Evolutionary conservation across 352 stramenopile genomes (phyloP).

Genomic region (Globisporangium recalcitrans): DNA sequence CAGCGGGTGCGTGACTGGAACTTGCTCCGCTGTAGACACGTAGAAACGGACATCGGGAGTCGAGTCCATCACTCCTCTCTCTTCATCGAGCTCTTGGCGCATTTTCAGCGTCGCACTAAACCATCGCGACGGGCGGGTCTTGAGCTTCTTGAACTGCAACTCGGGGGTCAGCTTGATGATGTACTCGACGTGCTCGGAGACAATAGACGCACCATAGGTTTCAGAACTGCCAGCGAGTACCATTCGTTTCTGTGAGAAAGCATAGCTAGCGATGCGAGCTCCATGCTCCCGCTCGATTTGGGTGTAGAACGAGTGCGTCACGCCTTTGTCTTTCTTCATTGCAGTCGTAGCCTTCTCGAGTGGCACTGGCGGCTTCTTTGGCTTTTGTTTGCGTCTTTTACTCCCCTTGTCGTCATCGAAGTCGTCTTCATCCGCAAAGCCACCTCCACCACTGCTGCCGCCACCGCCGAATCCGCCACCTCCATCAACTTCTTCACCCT

Average conservation of each 20-base stretch:
- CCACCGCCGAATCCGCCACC: neutral
- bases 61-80: slow-evolving; percentile 49
- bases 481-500: neutral
- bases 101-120: slow-evolving; percentile 81
- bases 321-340: slow-evolving; percentile 50
- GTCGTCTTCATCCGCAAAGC: neutral
- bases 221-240: slow-evolving; percentile 24
- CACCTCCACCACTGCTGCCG: neutral
- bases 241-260: slow-evolving; percentile 38
- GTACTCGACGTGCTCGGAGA: slow-evolving; percentile 57
- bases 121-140: slow-evolving; percentile 60
- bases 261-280: slow-evolving; percentile 37
- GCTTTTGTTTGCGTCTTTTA: slow-evolving; percentile 1
- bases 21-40: slow-evolving; percentile 60
- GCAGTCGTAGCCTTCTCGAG: slow-evolving; percentile 37
- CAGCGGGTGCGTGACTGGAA: slow-evolving; percentile 42
- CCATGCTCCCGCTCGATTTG: slow-evolving; percentile 39
- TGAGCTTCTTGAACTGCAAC: slow-evolving; percentile 54
- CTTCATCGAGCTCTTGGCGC: slow-evolving; percentile 68
- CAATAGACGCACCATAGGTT: slow-evolving; percentile 63
- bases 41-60: slow-evolving; percentile 77
- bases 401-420: slow-evolving; percentile 8
- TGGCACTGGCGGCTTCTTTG: slow-evolving; percentile 17
- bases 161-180: slow-evolving; percentile 50
- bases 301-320: slow-evolving; percentile 76